Conservation (phyloP, 202 grass and related monocot species). For the Dendrocalamus latiflorus region DNA sequence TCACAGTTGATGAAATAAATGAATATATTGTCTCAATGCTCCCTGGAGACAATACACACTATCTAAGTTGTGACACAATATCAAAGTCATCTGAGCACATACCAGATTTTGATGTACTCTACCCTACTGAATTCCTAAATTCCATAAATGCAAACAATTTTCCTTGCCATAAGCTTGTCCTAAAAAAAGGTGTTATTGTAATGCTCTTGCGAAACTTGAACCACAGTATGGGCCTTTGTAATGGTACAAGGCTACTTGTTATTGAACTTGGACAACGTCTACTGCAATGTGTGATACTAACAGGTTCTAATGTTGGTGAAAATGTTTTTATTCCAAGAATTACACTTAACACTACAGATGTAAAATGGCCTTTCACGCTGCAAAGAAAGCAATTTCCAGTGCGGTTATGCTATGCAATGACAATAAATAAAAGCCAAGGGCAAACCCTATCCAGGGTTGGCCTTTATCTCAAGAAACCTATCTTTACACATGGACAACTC, state of each 20-base stretch:
- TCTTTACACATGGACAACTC: no score
- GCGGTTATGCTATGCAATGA: no score
- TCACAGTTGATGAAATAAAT: background rate
- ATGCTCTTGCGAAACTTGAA: background rate
- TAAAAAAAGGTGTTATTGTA: background rate
- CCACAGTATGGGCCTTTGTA: background rate
- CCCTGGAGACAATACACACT: background rate
- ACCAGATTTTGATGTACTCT: background rate
- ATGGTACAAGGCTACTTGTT: background rate
- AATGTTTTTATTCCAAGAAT: background rate
- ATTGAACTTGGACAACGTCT: background rate
- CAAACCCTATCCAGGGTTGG: no score
- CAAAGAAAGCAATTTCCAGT: background rate
- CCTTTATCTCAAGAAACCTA: no score
- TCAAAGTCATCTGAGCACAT: background rate
- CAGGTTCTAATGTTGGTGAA: background rate
- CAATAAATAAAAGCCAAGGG: no score
- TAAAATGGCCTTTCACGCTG: background rate
- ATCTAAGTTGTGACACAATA: background rate
- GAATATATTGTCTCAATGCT: background rate
- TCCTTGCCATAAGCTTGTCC: background rate
- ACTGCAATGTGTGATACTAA: background rate
- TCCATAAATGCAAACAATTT: background rate
- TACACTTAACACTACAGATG: background rate
- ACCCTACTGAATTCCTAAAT: background rate